Conservation (phyloP, 1,284 basidiomycete species). For the Cutaneotrichosporon sp. region DNA sequence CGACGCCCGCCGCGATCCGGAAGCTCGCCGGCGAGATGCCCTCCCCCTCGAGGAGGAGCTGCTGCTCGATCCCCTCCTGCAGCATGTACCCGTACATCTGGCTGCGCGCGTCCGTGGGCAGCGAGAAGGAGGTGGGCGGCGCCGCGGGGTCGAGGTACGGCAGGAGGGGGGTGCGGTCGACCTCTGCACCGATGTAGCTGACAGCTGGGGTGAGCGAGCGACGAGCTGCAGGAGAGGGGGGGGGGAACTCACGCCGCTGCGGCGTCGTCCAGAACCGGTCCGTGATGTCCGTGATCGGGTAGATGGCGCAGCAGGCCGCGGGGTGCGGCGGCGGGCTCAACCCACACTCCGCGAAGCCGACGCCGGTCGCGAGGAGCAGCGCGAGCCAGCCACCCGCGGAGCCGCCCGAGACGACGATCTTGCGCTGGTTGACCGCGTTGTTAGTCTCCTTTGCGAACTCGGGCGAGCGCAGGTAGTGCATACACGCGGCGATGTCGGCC, state of each 20-base stretch:
- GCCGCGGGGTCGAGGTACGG: constrained; percentile 17
- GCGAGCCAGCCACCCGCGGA: constrained; percentile 25
- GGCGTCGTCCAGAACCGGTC: constrained; percentile 19
- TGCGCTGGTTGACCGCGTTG: constrained; percentile 13
- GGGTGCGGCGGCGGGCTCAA: constrained; percentile 12
- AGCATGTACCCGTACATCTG: constrained; percentile 16
- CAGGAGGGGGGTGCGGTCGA: constrained; percentile 4
- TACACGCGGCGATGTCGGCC: constrained; percentile 14
- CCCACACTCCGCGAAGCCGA: constrained; percentile 19
- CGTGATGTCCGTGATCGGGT: constrained; percentile 21
- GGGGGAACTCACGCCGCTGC: constrained; percentile 18
- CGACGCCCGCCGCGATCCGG: constrained; percentile 9
- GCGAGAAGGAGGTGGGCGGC: constrained; percentile 1
- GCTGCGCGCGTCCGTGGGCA: constrained; percentile 3
- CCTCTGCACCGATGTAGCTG: constrained; percentile 5
- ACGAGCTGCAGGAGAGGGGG: background rate
- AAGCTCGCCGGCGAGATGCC: constrained; percentile 6
- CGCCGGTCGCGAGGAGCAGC: constrained; percentile 14
- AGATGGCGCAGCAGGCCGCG: constrained; percentile 13
- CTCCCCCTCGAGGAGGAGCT: constrained; percentile 9
- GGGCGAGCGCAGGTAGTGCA: constrained; percentile 15
- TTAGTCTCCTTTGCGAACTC: constrained; percentile 12
- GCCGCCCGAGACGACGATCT: constrained; percentile 20
- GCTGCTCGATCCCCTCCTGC: constrained; percentile 6
- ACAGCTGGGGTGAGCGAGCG: background rate